Base-by-base conservation (phyloP, 2,329 filamentous ascomycete genomes). In the Podosphaera aphanis region DNA sequence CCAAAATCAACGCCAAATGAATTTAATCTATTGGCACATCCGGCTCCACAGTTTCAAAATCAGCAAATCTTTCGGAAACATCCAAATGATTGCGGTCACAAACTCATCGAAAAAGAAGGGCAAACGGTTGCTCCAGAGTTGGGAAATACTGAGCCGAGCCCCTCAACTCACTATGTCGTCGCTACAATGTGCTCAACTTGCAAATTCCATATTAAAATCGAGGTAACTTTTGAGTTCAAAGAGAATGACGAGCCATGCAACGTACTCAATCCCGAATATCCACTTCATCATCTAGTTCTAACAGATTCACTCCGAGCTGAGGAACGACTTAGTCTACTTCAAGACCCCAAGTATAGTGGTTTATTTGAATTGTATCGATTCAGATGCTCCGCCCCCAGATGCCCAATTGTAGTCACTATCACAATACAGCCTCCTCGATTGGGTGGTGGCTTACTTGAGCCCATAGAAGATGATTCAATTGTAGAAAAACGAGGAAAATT, bases 131-230 rank as follows among this genome's bases (percentile, higher is more conserved):
- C 68, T 48, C 60, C 60, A 40, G 54, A 47, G 16, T 57, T 61
- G 8, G 35, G 50, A 10, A 65, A 68, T 47, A 56, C 60, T 25
- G 55, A 59, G 27, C 57, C 62, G 31, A 57, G 61, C 48, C 51
- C 51, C 27, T 49, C 57, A 5, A 65, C 66, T 2, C 56, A 64
- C 41, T 74, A 71, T 56, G 73, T 67, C 51, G 63, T 78, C 23
- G 69, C 75, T 15, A 66, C 74, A 2, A 67, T 74, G 51, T 83
- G 78, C 59, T 61, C 65, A 47, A 65, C 63, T 48, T 83, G 78
- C 56, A 69, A 73, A 44, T 66, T 67, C 54, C 77, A 82, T 59
- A 62, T 79, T 38, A 67, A 74, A 51, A 56, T 82, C 19, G 61
- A 62, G 10, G 64, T 77, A 29, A 66, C 69, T 48, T 70, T 51